Base-by-base conservation (phyloP, 2,329 filamentous ascomycete species). In the Fusarium pseudocircinatum region DNA sequence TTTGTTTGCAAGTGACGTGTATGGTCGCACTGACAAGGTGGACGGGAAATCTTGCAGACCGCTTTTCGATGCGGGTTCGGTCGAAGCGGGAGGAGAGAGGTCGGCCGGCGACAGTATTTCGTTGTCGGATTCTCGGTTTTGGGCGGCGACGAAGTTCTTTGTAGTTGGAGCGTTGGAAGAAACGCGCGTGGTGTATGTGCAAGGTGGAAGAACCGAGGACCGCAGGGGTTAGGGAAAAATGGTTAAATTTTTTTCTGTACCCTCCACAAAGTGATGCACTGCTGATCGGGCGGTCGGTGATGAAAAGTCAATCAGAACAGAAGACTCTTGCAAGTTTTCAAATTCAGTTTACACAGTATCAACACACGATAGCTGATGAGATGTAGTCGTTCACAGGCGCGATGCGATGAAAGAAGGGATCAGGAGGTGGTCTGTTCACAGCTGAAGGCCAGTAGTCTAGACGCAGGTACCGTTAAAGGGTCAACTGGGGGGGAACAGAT, bases 391-490 rank as follows among this genome's bases (percentile, higher is more conserved):
- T 66, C 54, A 71, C 49, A 71, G 62, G 53, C 37, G 54, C 61
- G 56, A 64, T 49, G 40, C 40, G 61, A 63, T 62, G 61, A 58
- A 44, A 42, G 69, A 75, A 69, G 72, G 76, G 76, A 77, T 78
- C 75, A 74, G 67, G 72, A 72, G 69, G 77, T 78, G 77, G 76
- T 78, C 77, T 78, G 77, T 78, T 78, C 78, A 72, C 75, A 70
- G 32, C 56, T 37, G 56, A 44, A 20, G 59, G 39, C 44, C 64
- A 69, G 63, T 68, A 61, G 63, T 67, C 64, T 77, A 79, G 76
- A 78, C 74, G 75, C 77, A 78, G 76, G 78, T 78, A 76, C 77
- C 72, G 62, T 49, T 69, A 62, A 68, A 66, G 66, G 68, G 76
- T 78, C 73, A 77, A 69, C 70, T 70, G 73, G 72, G 73, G 43